A percentile compares a stretch with the other conserved stretches of the same genome.
phyloP scores from a whole-genome alignment of 495 filamentous ascomycete genomes.

The Xylaria acuta region DNA sequence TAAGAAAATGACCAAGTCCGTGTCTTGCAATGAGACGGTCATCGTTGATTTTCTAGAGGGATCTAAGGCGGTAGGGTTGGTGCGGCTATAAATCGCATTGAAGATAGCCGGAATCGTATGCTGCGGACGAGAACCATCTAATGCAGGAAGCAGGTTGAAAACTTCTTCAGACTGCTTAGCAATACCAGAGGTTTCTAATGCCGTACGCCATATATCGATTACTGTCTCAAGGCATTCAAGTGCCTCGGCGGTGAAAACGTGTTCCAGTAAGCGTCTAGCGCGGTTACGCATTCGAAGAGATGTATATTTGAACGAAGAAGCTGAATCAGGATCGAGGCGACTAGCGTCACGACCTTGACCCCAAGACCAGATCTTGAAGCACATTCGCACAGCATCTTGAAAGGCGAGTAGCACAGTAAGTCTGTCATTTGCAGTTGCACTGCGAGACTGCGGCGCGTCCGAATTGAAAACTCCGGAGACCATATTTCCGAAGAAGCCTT shows the following conservation, averaged over 20 bases:
- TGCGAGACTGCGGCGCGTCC: conserved; percentile 75
- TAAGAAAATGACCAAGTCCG: conserved; percentile 84
- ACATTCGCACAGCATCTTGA: conserved; percentile 90
- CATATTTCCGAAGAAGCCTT: conserved; percentile 97
- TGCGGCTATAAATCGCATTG: conserved; percentile 93
- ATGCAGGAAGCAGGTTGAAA: conserved; percentile 84
- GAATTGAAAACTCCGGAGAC: conserved; percentile 89
- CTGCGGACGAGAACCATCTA: conserved; percentile 90
- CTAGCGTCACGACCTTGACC: conserved; percentile 64
- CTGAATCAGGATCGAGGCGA: conserved; percentile 69
- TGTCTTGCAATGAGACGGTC: conserved; percentile 80
- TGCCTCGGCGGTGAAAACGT: conserved; percentile 92
- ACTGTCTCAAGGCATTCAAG: conserved; percentile 93
- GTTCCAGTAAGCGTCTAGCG: conserved; percentile 84
- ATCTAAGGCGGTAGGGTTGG: conserved; percentile 82
- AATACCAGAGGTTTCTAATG: conserved; percentile 44
- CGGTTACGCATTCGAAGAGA: conserved; percentile 88
- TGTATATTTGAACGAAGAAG: conserved; percentile 87
- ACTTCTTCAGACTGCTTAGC: conserved; percentile 59
- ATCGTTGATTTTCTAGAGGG: conserved; percentile 81
- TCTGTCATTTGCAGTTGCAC: conserved; percentile 86
- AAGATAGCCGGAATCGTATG: conserved; percentile 96
- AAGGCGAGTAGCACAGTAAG: conserved; percentile 95
- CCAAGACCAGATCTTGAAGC: conserved; percentile 96
- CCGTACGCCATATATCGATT: conserved; percentile 76